Base-by-base conservation (phyloP, 345 rosid genomes). In the Citrus unshiu region DNA sequence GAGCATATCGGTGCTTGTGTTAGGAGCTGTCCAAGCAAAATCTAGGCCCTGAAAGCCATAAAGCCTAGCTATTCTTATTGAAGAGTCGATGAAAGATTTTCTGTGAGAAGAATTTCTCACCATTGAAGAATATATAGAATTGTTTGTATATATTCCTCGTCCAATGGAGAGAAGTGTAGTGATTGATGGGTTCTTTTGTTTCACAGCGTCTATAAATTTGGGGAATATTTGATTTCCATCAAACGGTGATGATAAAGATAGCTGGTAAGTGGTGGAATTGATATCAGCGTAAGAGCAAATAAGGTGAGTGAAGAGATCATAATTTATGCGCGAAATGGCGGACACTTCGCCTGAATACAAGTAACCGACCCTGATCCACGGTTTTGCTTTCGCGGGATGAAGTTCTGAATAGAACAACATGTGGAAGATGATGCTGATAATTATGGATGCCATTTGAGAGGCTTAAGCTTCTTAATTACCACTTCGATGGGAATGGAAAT, bases 361-460 rank as follows among this genome's bases (percentile, higher is more conserved):
- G 76, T 81, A 87, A 58, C 85, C 86, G 7, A 81, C 80, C 40
- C 75, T 66, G 16, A 87, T 68, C 88, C 88, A 81, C 29, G 81
- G 54, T 54, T 80, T 73, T 12, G 83, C 77, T 25, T 30, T 66
- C 27, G 79, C 71, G 37, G 29, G 7, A 21, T 54, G 49, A 49
- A 80, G 9, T 3, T 75, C 5, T 2, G 25, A 13, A 75, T 34
- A 60, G 34, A 61, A 4, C 16, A 25, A 75, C 7, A 62, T 8
- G 22, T 34, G 8, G 34, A 32, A 34, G 37, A 49, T 9, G 22
- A 24, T 10, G 25, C 27, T 32, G 58, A 75, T 3, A 35, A 39
- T 22, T 4, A 29, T 69, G 19, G 54, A 63, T 18, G 62, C 65
- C 78, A 80, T 32, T 30, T 39, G 19, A 3, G 34, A n/a, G 7